Conservation (phyloP, 1,284 basidiomycete genomes). For the Rhodotorula sp. region DNA sequence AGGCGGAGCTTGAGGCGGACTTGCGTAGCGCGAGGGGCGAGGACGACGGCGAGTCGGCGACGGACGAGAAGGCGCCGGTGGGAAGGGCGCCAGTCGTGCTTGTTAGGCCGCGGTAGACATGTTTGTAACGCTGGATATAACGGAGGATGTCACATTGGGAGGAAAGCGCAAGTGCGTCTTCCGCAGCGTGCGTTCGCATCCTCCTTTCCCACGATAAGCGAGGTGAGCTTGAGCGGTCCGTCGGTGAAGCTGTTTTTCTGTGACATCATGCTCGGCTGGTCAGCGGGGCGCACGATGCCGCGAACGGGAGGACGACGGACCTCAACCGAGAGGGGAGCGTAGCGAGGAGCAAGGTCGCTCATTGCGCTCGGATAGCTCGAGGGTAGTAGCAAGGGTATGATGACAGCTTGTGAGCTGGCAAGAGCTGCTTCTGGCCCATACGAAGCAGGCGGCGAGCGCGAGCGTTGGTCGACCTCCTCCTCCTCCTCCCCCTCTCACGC, state of each 20-base stretch:
- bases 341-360: slow-evolving; percentile 4
- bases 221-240: slow-evolving; percentile 22
- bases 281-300: background rate
- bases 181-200: too few species aligned
- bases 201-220: slow-evolving; percentile 31
- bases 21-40: slow-evolving; percentile 12
- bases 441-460: too few species aligned
- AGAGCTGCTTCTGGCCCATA: too few species aligned
- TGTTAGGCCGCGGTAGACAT: slow-evolving; percentile 13
- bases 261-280: background rate
- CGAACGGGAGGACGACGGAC: background rate
- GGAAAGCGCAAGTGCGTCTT: background rate
- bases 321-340: background rate
- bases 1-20: slow-evolving; percentile 19
- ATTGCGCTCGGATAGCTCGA: too few species aligned
- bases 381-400: background rate
- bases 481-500: too few species aligned
- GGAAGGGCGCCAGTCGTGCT: slow-evolving; percentile 13
- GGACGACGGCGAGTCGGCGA: background rate
- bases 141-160: too few species aligned
- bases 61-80: slow-evolving; percentile 13
- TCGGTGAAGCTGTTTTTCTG: slow-evolving; percentile 6
- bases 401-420: too few species aligned
- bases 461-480: too few species aligned
- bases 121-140: too few species aligned